Base-by-base conservation (phyloP, 306 rosid genomes). In the Corylus heterophylla region DNA sequence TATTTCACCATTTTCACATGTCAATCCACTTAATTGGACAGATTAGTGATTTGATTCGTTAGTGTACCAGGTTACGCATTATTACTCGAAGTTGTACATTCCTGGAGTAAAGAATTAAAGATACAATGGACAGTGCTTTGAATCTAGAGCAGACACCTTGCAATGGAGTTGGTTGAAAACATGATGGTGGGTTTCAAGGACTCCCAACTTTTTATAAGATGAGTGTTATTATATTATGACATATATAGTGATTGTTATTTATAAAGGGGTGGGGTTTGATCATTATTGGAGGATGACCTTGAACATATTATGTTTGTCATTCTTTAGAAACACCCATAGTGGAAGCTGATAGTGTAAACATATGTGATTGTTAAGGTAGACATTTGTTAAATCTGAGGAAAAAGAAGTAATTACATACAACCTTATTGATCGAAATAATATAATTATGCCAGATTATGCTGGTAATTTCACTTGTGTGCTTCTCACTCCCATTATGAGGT, bases 281-380 rank as follows among this genome's bases (percentile, higher is more conserved):
- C 71, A 66, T 66, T 14, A 44, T 18, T 68, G 51, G 27, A 42
- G 45, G 72, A 68, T 39, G 51, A 39, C 72, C 14, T 68, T 68
- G 52, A 68, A 68, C 72, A 42, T 16, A 3, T 17, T 67, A 39
- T 10, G 14, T 18, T 39, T 39, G 17, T 3, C 27, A 17, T 59
- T 48, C 6, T 67, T 10, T 18, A 1, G 51, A 10, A 39, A n/a
- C 22, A 39, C 71, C 45, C 45, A 6, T 16, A 2, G 22, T 37
- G 10, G 51, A 42, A 42, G 14, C 29, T 42, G 51, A 67, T 3
- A 59, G 45, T 67, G 71, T 17, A 67, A 37, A 37, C 50, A 39
- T 20, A n/a, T 67, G 27, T 64, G 70, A 64, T 64, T 66, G 71
- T 35, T 37, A 7, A 66, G 18, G 7, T 8, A 8, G 71, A 35